Percentiles rank a stretch among this genome's conserved stretches.
phyloP scores from a whole-genome alignment of 192 early-diverging fungal species.

The Coemansia sp. region DNA sequence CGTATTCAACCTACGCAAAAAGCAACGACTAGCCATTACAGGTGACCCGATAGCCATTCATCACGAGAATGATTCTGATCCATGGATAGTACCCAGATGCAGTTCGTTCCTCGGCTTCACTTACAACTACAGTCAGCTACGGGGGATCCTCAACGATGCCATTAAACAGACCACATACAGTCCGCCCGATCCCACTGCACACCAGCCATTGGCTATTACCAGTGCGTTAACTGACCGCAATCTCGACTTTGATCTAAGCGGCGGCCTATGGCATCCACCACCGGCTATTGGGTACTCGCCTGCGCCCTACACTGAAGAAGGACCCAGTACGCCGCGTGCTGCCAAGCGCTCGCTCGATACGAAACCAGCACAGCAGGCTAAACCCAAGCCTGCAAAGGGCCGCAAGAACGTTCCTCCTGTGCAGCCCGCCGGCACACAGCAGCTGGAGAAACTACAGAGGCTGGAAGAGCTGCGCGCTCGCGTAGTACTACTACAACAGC shows the following conservation, averaged over 20 bases:
- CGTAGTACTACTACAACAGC: slow-evolving; percentile 46
- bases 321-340: not conserved
- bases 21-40: slow-evolving; percentile 36
- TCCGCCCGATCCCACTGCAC: slow-evolving; percentile 33
- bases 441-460: slow-evolving; percentile 43
- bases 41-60: slow-evolving; percentile 21
- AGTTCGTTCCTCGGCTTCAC: slow-evolving; percentile 54
- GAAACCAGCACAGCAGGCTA: not conserved
- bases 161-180: slow-evolving; percentile 56
- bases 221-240: not conserved
- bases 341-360: not conserved
- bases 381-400: slow-evolving; percentile 4
- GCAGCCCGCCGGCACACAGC: slow-evolving; percentile 21
- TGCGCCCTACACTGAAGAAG: not conserved
- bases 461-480: slow-evolving; percentile 49
- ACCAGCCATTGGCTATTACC: not conserved
- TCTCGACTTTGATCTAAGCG: slow-evolving; percentile 20
- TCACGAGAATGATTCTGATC: slow-evolving; percentile 41
- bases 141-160: slow-evolving; percentile 44
- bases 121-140: slow-evolving; percentile 50
- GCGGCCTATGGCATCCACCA: slow-evolving; percentile 20
- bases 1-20: slow-evolving; percentile 51
- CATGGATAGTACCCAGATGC: slow-evolving; percentile 56
- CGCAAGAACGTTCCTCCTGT: not conserved
- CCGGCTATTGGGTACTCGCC: not conserved